Percentiles rank a stretch among this genome's conserved stretches.
Conservation (phyloP, 2,329 filamentous ascomycete species). For the Aspergillus tubingensis region DNA sequence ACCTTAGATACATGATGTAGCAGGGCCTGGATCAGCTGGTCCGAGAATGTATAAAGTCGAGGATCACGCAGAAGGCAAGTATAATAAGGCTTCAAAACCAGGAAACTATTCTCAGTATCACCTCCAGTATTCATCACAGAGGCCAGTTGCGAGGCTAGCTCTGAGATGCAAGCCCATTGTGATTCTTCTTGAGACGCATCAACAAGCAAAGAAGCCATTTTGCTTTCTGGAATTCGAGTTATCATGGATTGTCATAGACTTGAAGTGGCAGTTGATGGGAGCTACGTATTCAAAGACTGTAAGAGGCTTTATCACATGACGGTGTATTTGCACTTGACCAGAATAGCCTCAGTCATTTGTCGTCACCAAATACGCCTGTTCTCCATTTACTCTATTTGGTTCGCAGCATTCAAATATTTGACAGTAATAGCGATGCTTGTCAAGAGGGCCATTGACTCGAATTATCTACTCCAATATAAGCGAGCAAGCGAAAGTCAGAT, state of each 20-base stretch:
- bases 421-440: too few species aligned
- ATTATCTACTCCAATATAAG: too few species aligned
- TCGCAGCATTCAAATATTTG: too few species aligned
- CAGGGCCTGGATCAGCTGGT: conserved; percentile 8
- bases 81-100: conserved; percentile 1
- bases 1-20: not conserved
- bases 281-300: not conserved
- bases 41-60: conserved; percentile 8
- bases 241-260: not conserved
- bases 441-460: too few species aligned
- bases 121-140: not conserved
- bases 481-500: too few species aligned
- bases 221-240: not conserved
- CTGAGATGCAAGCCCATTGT: conserved; percentile 4
- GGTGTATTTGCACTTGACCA: not conserved
- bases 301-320: not conserved
- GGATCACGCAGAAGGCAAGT: conserved; percentile 3
- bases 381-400: too few species aligned
- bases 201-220: conserved; percentile 3
- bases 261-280: not conserved
- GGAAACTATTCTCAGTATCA: not conserved
- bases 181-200: not conserved
- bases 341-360: not conserved
- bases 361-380: not conserved
- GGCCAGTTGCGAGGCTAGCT: conserved; percentile 9